Evolutionary conservation across 345 rosid species (phyloP), one percentile per base, ranked within the genome.

Genomic region (Syzygium grande): DNA sequence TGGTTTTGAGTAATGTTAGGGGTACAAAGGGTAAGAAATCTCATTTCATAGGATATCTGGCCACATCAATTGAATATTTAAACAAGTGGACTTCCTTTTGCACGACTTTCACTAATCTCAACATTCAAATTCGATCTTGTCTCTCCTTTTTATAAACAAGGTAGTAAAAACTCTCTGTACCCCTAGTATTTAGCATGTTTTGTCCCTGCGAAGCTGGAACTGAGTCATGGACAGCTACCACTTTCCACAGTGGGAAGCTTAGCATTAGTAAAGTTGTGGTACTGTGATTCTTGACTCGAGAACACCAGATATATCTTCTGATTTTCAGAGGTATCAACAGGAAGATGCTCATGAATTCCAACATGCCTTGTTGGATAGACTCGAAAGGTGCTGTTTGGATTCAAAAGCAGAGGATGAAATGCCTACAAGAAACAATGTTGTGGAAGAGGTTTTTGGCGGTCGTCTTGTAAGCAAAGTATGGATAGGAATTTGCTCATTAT

Each of bases 331-430:
- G 89, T 89, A 90, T 68, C 96, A 94, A 85, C 99, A 95, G 92
- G 97, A 96, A 91, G 99, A 96, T 87, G 99, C 99, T 14, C 99
- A 96, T 84, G 99, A 96, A 90, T 95, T 95, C 87, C 95, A 95
- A 52, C 97, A 95, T 25, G 93, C 95, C 73, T 89, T 96, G 88
- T 89, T 96, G 88, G 96, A 95, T 88, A 94, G 92, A 90, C 92
- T 96, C 30, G 97, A 95, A 89, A 89, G 89, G 53, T 93, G 97
- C 53, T 93, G 94, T 92, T 86, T 93, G 85, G 89, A 93, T 86
- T 89, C 90, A 30, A 86, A 59, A 87, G 86, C 85, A 83, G 77
- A 16, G 56, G 88, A 80, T 88, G 88, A 73, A 41, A 58, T 91
- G 84, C 84, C 91, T 58, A 88, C 86, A 86, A 89, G 87, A 52